Evolutionary conservation across 2,329 filamentous ascomycete species (phyloP), one percentile per base, ranked within the genome.

Genomic region (Rutstroemia sp.): DNA sequence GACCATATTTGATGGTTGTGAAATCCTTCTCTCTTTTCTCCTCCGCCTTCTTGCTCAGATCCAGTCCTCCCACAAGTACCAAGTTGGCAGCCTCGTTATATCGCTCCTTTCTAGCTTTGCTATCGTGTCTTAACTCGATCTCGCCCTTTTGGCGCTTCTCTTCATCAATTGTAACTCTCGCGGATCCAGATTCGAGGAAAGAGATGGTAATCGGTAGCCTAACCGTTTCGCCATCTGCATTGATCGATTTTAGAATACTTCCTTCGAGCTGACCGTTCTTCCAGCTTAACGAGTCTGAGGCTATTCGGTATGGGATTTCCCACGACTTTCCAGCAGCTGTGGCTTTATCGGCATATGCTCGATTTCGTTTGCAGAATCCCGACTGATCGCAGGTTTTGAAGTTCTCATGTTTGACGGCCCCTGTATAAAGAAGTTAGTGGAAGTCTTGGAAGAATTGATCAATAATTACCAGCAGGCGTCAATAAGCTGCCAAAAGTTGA

Each of bases 301-400:
- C 77, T 61, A 99, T 78, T 61, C 79, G 78, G 74, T 97, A 99
- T 0, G 92, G 92, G 7, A 90, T 85, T 63, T 77, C 48, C 88
- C 90, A 96, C 27, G 78, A 76, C 8, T 82, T 78, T 58, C 82
- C 84, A 56, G 82, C 74, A 44, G 82, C 75, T 47, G 81, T 73
- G 60, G 85, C 90, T 61, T 81, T 77, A 73, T 97, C 92, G 69
- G 94, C 94, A 70, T 88, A 92, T 41, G 83, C 88, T 70, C 94
- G 85, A 74, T 97, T 97, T 63, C 94, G 88, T 71, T 91, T 94
- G 75, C 94, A 99, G 77, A 99, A 99, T 67, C 94, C 94, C 4
- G 92, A 94, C 71, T 99, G 92, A 64, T 88, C 77, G 76, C 94
- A 99, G 66, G 88, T 96, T 71, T 97, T 99, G 80, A 97, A 99